phyloP scores from a whole-genome alignment of 2,329 filamentous ascomycete species.

The Raffaelea ambrosiae region DNA sequence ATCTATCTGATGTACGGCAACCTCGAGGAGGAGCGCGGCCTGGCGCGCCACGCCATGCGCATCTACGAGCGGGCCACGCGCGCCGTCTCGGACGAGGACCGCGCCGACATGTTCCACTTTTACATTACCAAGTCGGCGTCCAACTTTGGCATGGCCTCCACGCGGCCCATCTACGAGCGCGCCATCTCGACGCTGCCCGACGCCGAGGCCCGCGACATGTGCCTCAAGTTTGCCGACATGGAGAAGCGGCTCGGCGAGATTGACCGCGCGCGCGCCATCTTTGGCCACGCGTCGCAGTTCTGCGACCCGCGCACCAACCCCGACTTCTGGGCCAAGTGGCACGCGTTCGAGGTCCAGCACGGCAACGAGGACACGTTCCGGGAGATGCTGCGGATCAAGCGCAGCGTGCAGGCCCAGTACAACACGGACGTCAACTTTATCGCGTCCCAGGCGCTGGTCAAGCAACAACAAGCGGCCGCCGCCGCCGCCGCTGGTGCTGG shows the following conservation, averaged over 20 bases:
- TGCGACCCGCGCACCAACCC: conserved; percentile 88
- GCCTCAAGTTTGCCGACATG: conserved; percentile 83
- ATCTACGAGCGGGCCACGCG: conserved; percentile 97
- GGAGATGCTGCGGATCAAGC: conserved; percentile 96
- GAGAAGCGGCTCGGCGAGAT: conserved; percentile 52
- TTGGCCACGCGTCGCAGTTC: conserved; percentile 93
- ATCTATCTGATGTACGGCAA: conserved; percentile 98
- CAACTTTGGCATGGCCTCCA: conserved; percentile 94
- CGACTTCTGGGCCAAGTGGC: conserved; percentile 94
- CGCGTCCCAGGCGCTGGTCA: conserved; percentile 84
- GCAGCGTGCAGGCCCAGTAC: conserved; percentile 94
- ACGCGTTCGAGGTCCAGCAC: conserved; percentile 92
- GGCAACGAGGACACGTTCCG: conserved; percentile 99
- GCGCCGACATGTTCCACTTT: conserved; percentile 97
- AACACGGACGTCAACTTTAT: conserved; percentile 99
- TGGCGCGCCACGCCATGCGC: conserved; percentile 94
- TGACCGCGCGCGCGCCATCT: conserved; percentile 89
- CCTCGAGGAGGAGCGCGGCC: conserved; percentile 87
- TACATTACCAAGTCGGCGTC: conserved; percentile 88
- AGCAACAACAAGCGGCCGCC: conserved; percentile 41
- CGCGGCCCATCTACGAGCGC: conserved; percentile 89
- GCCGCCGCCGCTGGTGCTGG: conserved; percentile 9
- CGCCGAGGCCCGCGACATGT: conserved; percentile 92
- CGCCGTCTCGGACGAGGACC: conserved; percentile 88
- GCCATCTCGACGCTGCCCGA: conserved; percentile 92